phyloP scores from a whole-genome alignment of 1,284 basidiomycete species.

The Microbotryum violaceum region DNA sequence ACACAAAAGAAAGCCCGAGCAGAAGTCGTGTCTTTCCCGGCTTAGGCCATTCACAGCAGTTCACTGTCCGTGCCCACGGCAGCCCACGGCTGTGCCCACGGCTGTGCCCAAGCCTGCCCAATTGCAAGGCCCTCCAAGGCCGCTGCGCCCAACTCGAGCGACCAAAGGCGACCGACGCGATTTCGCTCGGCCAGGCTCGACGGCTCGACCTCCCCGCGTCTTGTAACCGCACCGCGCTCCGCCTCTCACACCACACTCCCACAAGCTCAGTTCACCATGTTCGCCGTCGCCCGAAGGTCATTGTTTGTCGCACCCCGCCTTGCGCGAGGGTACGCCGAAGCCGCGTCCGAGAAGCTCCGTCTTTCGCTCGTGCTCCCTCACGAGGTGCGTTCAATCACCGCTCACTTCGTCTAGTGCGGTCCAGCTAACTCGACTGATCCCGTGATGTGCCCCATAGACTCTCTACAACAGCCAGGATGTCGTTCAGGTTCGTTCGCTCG shows the following conservation, averaged over 20 bases:
- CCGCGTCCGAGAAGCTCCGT: conserved; percentile 67
- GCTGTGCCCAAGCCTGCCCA: no score
- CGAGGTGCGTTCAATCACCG: conserved; percentile 56
- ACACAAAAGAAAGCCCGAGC: no score
- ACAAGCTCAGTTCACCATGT: neutral
- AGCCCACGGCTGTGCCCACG: no score
- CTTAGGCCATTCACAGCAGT: no score
- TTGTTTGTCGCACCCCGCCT: conserved; percentile 14
- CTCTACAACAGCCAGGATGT: conserved; percentile 81
- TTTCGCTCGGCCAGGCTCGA: neutral
- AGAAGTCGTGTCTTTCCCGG: no score
- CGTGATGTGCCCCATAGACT: conserved; percentile 49
- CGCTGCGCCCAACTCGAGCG: no score
- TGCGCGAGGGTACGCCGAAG: conserved; percentile 64
- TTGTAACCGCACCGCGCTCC: no score
- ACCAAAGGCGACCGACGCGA: no score
- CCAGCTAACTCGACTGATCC: neutral
- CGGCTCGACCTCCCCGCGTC: neutral
- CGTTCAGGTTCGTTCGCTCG: conserved; percentile 40
- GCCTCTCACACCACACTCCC: no score
- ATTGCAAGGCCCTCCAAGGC: no score
- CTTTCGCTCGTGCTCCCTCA: conserved; percentile 87
- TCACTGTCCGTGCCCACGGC: no score
- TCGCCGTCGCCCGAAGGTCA: conserved; percentile 5
- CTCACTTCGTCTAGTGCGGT: no score